Evolutionary conservation across 768 basidiomycete genomes (phyloP).

Genomic region (Lentinula aciculospora): DNA sequence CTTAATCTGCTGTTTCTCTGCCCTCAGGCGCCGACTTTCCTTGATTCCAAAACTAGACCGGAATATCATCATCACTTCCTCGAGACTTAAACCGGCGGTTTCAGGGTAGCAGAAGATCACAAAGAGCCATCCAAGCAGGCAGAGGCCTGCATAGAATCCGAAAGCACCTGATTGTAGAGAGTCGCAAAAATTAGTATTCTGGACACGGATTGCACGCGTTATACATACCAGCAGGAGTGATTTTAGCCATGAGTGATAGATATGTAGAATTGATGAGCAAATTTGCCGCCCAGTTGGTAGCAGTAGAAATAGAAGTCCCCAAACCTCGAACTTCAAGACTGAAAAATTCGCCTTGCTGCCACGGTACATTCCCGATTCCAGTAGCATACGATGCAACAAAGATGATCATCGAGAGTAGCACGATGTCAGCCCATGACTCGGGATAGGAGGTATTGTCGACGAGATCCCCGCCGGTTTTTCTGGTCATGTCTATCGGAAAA

Average conservation of each 20-base stretch:
- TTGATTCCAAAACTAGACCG: constrained; percentile 57
- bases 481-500: constrained; percentile 44
- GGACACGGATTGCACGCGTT: too few relatives aligned
- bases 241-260: constrained; percentile 68
- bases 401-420: constrained; percentile 76
- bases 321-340: constrained; percentile 75
- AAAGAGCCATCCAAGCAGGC: constrained; percentile 65
- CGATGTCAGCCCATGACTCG: constrained; percentile 56
- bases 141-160: constrained; percentile 71
- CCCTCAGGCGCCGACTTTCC: constrained; percentile 47
- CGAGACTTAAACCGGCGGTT: constrained; percentile 67
- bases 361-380: constrained; percentile 76
- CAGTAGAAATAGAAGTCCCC: constrained; percentile 69
- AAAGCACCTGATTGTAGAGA: constrained; percentile 42
- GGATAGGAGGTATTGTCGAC: constrained; percentile 56
- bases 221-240: constrained; percentile 50
- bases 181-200: background rate
- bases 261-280: constrained; percentile 77
- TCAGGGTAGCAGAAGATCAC: constrained; percentile 72
- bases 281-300: constrained; percentile 76
- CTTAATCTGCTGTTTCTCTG: constrained; percentile 37
- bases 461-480: constrained; percentile 53
- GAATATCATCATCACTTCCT: constrained; percentile 63
- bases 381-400: constrained; percentile 82
- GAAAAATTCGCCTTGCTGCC: constrained; percentile 87